Conservation (phyloP, 2,329 filamentous ascomycete genomes). For the Cryphonectria radicalis region DNA sequence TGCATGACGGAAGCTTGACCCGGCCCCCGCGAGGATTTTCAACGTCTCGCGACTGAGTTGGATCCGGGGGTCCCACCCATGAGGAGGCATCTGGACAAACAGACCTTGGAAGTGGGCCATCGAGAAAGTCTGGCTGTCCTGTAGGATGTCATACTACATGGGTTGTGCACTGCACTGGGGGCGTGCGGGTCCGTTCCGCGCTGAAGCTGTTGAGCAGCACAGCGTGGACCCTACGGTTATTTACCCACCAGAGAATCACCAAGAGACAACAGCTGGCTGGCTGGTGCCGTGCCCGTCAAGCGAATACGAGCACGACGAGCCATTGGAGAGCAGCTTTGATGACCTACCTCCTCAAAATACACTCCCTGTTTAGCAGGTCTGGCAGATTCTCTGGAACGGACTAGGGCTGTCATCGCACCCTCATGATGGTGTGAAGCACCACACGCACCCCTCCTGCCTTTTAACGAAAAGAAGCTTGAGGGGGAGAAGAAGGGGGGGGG, state of each 20-base stretch:
- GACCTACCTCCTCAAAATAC: background rate
- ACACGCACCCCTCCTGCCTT: too few species aligned
- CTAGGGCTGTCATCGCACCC: background rate
- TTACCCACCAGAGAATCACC: background rate
- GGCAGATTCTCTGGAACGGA: background rate
- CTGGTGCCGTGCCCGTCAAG: background rate
- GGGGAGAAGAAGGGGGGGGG: too few species aligned
- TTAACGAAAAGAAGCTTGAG: background rate
- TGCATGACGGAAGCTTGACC: constrained; percentile 2
- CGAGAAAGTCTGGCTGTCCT: background rate
- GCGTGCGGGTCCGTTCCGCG: background rate
- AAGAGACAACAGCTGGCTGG: background rate
- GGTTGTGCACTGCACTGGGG: background rate
- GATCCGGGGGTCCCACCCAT: background rate
- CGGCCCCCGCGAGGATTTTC: background rate
- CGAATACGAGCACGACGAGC: background rate
- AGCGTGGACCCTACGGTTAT: background rate
- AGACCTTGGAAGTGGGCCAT: background rate
- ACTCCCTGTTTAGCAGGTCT: background rate
- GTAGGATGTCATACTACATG: background rate
- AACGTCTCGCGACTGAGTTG: background rate
- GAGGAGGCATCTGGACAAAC: background rate
- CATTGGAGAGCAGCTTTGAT: background rate
- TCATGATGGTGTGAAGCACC: background rate
- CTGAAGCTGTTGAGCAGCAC: background rate